Conservation (phyloP, 768 basidiomycete species). For the Lactarius evosmus region DNA sequence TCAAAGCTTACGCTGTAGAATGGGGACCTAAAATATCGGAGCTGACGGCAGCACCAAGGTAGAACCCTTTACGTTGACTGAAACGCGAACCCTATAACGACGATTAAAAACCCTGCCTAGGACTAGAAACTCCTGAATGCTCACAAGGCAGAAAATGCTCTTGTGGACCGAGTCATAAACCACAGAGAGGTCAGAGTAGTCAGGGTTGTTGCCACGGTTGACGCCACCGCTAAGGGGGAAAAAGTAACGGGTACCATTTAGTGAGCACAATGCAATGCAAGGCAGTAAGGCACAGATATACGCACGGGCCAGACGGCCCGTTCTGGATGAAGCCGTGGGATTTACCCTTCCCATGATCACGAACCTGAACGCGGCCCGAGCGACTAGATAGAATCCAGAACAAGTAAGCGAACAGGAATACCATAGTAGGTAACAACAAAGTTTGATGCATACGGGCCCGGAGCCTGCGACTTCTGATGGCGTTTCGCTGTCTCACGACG, state of each 20-base stretch:
- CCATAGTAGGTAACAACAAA: not conserved
- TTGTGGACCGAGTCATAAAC: not conserved
- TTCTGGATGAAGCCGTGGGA: not conserved
- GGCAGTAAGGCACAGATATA: not conserved
- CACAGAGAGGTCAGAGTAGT: not conserved
- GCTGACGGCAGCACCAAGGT: not conserved
- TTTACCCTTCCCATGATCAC: not conserved
- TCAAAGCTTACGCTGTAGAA: not conserved
- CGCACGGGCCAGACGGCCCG: not conserved
- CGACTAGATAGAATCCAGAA: not conserved
- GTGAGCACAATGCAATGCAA: not conserved
- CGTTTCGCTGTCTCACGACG: not conserved
- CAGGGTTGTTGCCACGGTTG: not conserved
- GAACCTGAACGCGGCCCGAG: not conserved
- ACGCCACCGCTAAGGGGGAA: not conserved
- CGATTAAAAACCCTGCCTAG: not conserved
- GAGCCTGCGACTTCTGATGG: not conserved
- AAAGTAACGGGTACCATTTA: not conserved
- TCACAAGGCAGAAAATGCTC: not conserved
- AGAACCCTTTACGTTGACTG: not conserved
- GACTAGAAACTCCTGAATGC: not conserved
- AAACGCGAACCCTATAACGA: not conserved
- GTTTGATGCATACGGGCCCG: not conserved
- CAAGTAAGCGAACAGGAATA: not conserved
- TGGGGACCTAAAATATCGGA: too few relatives aligned